Conservation (phyloP, 2,329 filamentous ascomycete genomes). For the Pseudogymnoascus sp. region DNA sequence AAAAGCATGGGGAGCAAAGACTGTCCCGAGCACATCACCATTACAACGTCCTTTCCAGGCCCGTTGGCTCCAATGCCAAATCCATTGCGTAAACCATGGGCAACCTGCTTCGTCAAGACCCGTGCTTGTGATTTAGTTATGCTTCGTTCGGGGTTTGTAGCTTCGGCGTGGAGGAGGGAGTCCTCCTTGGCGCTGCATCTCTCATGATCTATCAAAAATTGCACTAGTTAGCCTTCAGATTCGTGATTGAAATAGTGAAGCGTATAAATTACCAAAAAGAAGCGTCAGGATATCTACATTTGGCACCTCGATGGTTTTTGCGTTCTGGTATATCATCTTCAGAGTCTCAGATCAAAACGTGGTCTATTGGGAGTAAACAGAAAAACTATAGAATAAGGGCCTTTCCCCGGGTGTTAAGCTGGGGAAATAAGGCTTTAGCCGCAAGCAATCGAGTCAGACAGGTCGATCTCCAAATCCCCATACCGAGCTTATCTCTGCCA, state of each 20-base stretch:
- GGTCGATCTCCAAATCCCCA: neutral
- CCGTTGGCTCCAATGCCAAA: conserved; percentile 45
- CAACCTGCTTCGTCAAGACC: conserved; percentile 41
- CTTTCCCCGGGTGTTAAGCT: neutral
- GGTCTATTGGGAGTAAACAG: neutral
- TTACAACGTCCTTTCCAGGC: conserved; percentile 43
- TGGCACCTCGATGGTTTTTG: conserved; percentile 12
- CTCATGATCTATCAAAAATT: conserved; percentile 29
- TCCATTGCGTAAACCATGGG: conserved; percentile 44
- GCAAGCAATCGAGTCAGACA: neutral
- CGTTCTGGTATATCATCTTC: conserved; percentile 13
- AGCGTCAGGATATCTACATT: conserved; percentile 13
- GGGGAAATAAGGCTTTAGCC: neutral
- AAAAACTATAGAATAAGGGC: neutral
- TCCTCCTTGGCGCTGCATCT: conserved; percentile 34
- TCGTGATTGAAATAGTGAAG: neutral
- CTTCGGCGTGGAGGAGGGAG: conserved; percentile 48
- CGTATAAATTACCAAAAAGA: conserved; percentile 13
- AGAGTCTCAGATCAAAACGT: neutral
- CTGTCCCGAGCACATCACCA: conserved; percentile 48
- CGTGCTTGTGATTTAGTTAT: conserved; percentile 46
- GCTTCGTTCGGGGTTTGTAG: conserved; percentile 42
- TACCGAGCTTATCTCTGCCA: neutral
- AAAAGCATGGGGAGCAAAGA: conserved; percentile 55
- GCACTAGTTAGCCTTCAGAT: neutral